Evolutionary conservation across 2,329 filamentous ascomycete genomes (phyloP), one percentile per base, ranked within the genome.

Genomic region (Hymenoscyphus occultus): DNA sequence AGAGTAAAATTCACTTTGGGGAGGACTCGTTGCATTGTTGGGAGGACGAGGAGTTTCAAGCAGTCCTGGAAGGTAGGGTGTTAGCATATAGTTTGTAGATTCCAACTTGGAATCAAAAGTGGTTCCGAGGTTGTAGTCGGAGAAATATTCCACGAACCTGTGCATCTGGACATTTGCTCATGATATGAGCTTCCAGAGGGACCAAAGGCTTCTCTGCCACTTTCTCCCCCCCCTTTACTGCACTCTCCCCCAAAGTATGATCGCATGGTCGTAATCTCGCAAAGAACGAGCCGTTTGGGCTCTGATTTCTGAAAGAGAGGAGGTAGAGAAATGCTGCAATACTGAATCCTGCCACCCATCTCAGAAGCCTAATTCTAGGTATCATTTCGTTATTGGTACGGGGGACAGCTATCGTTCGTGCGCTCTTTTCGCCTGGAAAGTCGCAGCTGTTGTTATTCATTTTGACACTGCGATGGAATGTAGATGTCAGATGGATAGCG

Each of bases 151-250:
- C 35, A 67, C 78, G 12, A 74, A 85, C 84, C 76, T 83, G 84
- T 1, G 95, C 93, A 78, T 99, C 95, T 0, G 94, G 93, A 74
- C 95, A 99, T 82, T 98, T 97, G 79, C 88, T 91, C 89, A 98
- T 99, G 72, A 98, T 95, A 77, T 98, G 94, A 64, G 92, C 91
- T 77, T 99, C 95, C 1, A 99, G 79, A 3, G 92, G 90, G 4
- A 98, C 60, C 32, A 56, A 31, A 19, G 16, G n/a, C 31, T 42
- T 40, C 3, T 61, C 42, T 13, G 31, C 45, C 45, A 61, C 28
- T 16, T 28, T 61, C 22, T 61, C 28, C 16, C 22, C 48, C 31
- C 42, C 59, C 31, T 13, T 42, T 56, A 42, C 42, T 42, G 48
- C 48, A 28, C 10, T 13, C 12, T 54, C 10, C 1, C n/a, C 48